Conservation (phyloP, 768 basidiomycete genomes). For the Collybia nuda region DNA sequence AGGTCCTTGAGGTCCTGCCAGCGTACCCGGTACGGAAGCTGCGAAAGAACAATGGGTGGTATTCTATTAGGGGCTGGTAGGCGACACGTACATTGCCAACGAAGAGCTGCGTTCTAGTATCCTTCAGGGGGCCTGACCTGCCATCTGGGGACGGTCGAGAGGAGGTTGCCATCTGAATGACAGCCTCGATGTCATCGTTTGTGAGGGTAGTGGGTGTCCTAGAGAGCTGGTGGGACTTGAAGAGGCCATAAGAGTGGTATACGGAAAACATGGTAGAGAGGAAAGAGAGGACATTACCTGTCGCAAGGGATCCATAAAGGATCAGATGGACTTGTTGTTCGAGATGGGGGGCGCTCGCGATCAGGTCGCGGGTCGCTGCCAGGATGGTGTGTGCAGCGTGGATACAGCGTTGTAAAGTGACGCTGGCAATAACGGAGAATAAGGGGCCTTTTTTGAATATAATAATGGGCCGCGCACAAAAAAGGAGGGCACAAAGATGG, state of each 20-base stretch:
- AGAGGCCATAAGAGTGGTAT: not conserved
- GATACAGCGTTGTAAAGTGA: not conserved
- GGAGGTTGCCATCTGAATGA: constrained; percentile 90
- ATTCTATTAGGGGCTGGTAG: constrained; percentile 4
- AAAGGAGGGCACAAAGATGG: too few relatives aligned
- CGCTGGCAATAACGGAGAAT: not conserved
- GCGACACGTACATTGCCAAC: constrained; percentile 82
- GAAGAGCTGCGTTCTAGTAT: constrained; percentile 94
- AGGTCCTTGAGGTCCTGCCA: constrained; percentile 83
- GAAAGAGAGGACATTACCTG: constrained; percentile 8
- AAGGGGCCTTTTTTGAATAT: too few relatives aligned
- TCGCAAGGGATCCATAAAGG: constrained; percentile 18
- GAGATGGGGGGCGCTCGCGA: not conserved
- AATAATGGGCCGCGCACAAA: too few relatives aligned
- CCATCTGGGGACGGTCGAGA: constrained; percentile 52
- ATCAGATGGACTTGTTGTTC: not conserved
- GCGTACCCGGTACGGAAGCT: constrained; percentile 95
- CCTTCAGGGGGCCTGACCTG: constrained; percentile 51
- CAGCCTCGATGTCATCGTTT: constrained; percentile 87
- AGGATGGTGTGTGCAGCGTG: not conserved
- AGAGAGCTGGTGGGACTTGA: constrained; percentile 10
- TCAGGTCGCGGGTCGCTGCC: not conserved
- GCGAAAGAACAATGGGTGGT: constrained; percentile 9
- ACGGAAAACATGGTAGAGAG: not conserved
- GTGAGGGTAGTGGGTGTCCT: constrained; percentile 38